Percentiles rank a stretch among this genome's conserved stretches.
These are phyloP conservation scores for Parasitella parasitica DNA, from an alignment of 371 early-diverging fungal genomes.

Conservation along the genomic window DNA sequence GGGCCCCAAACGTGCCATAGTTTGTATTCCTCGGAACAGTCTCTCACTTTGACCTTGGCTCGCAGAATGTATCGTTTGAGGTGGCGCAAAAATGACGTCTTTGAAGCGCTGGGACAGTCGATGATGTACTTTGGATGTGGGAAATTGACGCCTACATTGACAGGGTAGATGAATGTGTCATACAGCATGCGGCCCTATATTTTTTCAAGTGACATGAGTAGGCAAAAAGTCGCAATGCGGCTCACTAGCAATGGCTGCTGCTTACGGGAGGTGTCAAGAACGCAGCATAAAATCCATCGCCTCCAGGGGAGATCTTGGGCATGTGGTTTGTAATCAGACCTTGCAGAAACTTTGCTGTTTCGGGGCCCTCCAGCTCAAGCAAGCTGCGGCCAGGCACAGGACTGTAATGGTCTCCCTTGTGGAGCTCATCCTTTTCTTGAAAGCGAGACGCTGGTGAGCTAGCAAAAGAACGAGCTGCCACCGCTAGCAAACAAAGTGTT, in stretches of 20 bases:
- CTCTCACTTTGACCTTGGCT: conserved; percentile 68
- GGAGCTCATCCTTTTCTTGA: conserved; percentile 18
- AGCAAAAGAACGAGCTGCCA: conserved; percentile 8
- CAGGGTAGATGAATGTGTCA: conserved; percentile 89
- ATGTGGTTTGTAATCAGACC: conserved; percentile 91
- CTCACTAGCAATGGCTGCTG: no score
- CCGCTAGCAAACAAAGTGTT: neutral
- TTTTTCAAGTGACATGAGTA: neutral
- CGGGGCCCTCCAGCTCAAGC: conserved; percentile 70
- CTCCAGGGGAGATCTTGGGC: conserved; percentile 66
- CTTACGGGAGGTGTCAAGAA: conserved; percentile 82
- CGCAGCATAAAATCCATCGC: conserved; percentile 67
- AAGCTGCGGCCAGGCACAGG: conserved; percentile 65
- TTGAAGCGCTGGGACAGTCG: conserved; percentile 66
- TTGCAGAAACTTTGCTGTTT: conserved; percentile 81
- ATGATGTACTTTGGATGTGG: conserved; percentile 73
- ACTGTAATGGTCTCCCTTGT: conserved; percentile 34
- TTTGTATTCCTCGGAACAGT: conserved; percentile 60
- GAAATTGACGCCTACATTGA: conserved; percentile 60
- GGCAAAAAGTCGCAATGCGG: no score
- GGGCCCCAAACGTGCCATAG: conserved; percentile 68
- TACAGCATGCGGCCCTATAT: conserved; percentile 80
- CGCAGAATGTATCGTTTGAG: conserved; percentile 80
- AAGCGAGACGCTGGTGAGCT: conserved; percentile 13
- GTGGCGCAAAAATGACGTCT: conserved; percentile 57